phyloP scores from a whole-genome alignment of 2,329 filamentous ascomycete genomes.

The Juglanconis juglandina region DNA sequence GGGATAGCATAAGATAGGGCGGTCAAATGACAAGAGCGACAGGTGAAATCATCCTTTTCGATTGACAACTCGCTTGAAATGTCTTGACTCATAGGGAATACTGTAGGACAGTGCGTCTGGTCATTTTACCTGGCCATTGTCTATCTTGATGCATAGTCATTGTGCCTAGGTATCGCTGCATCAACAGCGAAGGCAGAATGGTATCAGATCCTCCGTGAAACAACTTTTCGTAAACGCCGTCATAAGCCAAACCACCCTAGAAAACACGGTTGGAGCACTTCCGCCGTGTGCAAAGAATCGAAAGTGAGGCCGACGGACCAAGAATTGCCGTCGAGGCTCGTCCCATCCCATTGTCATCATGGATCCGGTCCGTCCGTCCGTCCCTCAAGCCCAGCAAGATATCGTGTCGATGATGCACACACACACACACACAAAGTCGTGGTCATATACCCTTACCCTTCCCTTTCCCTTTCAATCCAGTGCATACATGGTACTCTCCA shows the following conservation, averaged over 20 bases:
- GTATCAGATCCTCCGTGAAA: not conserved
- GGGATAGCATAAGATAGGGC: too few species aligned
- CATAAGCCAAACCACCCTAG: not conserved
- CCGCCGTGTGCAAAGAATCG: slow-evolving; percentile 5
- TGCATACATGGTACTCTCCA: slow-evolving; percentile 26
- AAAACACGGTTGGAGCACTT: slow-evolving; percentile 9
- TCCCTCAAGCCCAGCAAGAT: too few species aligned
- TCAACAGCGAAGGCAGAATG: not conserved
- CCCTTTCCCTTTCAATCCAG: not conserved
- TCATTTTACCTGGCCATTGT: too few species aligned
- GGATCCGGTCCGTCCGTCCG: too few species aligned
- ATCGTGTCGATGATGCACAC: not conserved
- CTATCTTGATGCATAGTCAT: too few species aligned
- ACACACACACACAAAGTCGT: not conserved
- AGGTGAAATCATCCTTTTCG: too few species aligned
- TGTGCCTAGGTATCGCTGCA: too few species aligned
- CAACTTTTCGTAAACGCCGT: not conserved
- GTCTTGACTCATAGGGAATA: too few species aligned
- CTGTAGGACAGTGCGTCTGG: too few species aligned
- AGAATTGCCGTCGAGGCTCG: not conserved
- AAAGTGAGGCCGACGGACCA: not conserved
- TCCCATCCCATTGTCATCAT: not conserved
- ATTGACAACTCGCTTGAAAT: too few species aligned
- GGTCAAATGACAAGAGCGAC: too few species aligned
- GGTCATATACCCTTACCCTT: not conserved